phyloP scores from a whole-genome alignment of 208 protist species.

The Trypanosomatidae sp. region DNA sequence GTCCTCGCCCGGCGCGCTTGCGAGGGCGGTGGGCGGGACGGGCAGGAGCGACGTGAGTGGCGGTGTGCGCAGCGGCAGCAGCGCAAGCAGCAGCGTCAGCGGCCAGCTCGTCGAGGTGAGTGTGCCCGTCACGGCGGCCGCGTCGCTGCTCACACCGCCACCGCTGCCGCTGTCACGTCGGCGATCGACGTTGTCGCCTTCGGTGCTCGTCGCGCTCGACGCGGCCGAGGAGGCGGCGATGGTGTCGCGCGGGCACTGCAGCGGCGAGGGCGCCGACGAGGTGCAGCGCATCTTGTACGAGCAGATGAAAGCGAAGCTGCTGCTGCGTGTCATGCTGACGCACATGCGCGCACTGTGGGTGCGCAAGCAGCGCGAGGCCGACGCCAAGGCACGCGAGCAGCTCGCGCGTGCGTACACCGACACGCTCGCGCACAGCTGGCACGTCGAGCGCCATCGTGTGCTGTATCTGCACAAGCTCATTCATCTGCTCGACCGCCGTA shows the following conservation, averaged over 20 bases:
- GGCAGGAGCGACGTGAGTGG: no score
- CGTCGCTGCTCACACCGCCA: no score
- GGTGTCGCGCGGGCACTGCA: neutral
- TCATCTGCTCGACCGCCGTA: conserved; percentile 45
- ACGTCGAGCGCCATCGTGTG: conserved; percentile 47
- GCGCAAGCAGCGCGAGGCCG: conserved; percentile 21
- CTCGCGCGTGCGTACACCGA: conserved; percentile 15
- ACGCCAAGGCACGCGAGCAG: conserved; percentile 19
- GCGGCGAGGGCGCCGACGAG: conserved; percentile 17
- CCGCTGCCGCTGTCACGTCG: no score
- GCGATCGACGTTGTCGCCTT: no score
- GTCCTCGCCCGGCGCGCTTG: no score
- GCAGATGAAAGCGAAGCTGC: conserved; percentile 61
- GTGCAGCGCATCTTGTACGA: conserved; percentile 54
- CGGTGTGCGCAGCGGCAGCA: no score
- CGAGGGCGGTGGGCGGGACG: no score
- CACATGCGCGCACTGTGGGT: conserved; percentile 67
- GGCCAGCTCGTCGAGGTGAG: no score
- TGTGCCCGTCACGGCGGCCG: no score
- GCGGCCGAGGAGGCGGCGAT: no score
- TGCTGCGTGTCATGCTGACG: conserved; percentile 47
- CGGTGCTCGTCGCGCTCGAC: no score
- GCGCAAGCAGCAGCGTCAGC: no score
- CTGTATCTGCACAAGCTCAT: conserved; percentile 69
- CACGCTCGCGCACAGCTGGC: conserved; percentile 33